Conservation (phyloP, 2,329 filamentous ascomycete species). For the Botrytis byssoidea region DNA sequence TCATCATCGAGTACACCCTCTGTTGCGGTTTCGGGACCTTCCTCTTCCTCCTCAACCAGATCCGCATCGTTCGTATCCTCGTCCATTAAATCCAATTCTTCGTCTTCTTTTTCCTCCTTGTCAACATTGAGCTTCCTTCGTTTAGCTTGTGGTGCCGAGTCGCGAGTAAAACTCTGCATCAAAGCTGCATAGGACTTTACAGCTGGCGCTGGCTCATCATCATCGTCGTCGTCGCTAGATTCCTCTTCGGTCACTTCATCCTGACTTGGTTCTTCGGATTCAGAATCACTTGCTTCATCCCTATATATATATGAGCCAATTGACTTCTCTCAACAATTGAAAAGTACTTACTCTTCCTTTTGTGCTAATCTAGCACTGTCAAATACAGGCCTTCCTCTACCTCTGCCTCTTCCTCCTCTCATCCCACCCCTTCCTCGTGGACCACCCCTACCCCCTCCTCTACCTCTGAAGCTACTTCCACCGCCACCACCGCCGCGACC, state of each 20-base stretch:
- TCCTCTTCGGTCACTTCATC: conserved; percentile 47
- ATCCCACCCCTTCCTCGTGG: conserved; percentile 28
- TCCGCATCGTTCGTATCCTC: conserved; percentile 37
- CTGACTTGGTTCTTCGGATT: conserved; percentile 42
- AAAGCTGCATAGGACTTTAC: conserved; percentile 56
- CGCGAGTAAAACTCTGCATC: conserved; percentile 55
- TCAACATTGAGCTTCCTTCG: conserved; percentile 53
- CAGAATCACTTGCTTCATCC: conserved; percentile 34
- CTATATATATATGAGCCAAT: conserved; percentile 24
- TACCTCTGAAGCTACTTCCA: conserved; percentile 32
- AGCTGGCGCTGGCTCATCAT: conserved; percentile 39
- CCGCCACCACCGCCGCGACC: conserved; percentile 26
- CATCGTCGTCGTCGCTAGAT: conserved; percentile 45
- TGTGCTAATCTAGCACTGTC: conserved; percentile 48
- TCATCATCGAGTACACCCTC: conserved; percentile 42
- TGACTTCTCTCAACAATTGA: background rate
- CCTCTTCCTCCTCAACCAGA: conserved; percentile 51
- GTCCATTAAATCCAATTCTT: conserved; percentile 25
- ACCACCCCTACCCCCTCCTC: conserved; percentile 33
- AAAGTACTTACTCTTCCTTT: conserved; percentile 41
- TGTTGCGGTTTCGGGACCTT: conserved; percentile 43
- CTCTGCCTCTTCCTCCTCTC: conserved; percentile 35
- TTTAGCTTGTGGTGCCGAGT: conserved; percentile 50
- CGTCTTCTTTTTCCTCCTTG: conserved; percentile 24
- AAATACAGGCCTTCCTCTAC: conserved; percentile 45